Percentiles rank a stretch among this genome's conserved stretches.
phyloP scores from a whole-genome alignment of 2,329 filamentous ascomycete genomes.

The Fusarium mangiferae region DNA sequence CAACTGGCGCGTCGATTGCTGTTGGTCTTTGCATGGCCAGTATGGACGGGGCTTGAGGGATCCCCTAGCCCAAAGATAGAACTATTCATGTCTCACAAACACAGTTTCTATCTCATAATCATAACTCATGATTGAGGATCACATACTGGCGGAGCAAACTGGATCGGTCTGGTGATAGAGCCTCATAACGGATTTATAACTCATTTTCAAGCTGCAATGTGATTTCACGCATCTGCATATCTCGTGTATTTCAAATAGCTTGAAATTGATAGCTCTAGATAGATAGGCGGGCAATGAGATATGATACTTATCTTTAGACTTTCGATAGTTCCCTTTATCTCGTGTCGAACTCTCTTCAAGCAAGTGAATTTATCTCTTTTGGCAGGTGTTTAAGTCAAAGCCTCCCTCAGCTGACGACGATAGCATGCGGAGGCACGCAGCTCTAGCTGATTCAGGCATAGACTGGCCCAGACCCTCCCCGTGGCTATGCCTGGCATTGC shows the following conservation, averaged over 20 bases:
- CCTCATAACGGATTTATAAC: background rate
- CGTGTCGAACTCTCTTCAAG: background rate
- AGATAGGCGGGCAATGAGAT: background rate
- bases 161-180: background rate
- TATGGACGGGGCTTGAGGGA: background rate
- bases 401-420: background rate
- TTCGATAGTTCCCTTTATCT: background rate
- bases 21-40: background rate
- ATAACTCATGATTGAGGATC: background rate
- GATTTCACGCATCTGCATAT: background rate
- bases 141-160: background rate
- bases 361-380: background rate
- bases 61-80: background rate
- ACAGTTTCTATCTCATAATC: background rate
- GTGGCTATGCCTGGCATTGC: background rate
- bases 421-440: background rate
- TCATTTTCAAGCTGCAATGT: background rate
- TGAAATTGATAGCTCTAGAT: background rate
- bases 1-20: background rate
- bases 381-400: background rate
- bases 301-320: background rate
- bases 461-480: background rate
- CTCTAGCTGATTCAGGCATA: constrained; percentile 1
- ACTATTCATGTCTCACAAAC: background rate
- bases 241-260: background rate